Base-by-base conservation (phyloP, 257 asterid genomes). In the Lycium ferocissimum region DNA sequence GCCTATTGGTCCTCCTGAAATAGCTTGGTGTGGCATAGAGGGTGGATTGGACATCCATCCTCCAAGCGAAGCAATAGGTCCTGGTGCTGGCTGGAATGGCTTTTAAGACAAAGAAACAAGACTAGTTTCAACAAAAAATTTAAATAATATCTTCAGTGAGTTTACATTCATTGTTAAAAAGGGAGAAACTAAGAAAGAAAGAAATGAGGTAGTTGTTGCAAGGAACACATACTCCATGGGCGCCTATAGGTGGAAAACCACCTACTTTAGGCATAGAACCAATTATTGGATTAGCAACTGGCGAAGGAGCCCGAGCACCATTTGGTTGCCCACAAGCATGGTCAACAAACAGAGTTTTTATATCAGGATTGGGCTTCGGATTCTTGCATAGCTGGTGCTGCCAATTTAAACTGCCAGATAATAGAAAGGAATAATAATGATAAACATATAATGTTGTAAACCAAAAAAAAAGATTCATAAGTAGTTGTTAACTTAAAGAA, bases 351-450 rank as follows among this genome's bases (percentile, higher is more conserved):
- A 93, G 94, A 35, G 94, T 88, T 85, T 87, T 92, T 85, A 89
- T 86, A 54, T 92, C 92, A 88, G 92, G 93, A 85, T 91, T 92
- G 67, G 90, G 86, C 90, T 87, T 92, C 45, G 93, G 97, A 72
- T 87, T 90, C 86, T 89, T 89, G 87, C 95, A 92, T 72, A 89
- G 91, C 84, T 91, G 93, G 84, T 90, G 96, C 88, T 93, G 96
- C 96, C 95, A 93, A 76, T 91, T 91, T 83, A 93, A 88, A 87
- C 96, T 91, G 92, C 91, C 81, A 22, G 26, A 73, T 40, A 82
- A 72, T 8, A 58, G 38, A 76, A 47, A 45, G 61, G 20, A 56
- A 79, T 10, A 7, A 43, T 15, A 35, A 45, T 37, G 40, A 76
- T 75, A 35, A 59, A 13, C 26, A 63, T 61, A 79, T 38, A 80